These are phyloP conservation scores for Ceratocystis cubensis DNA, from an alignment of 2,329 filamentous ascomycete species.

Conservation along the genomic window DNA sequence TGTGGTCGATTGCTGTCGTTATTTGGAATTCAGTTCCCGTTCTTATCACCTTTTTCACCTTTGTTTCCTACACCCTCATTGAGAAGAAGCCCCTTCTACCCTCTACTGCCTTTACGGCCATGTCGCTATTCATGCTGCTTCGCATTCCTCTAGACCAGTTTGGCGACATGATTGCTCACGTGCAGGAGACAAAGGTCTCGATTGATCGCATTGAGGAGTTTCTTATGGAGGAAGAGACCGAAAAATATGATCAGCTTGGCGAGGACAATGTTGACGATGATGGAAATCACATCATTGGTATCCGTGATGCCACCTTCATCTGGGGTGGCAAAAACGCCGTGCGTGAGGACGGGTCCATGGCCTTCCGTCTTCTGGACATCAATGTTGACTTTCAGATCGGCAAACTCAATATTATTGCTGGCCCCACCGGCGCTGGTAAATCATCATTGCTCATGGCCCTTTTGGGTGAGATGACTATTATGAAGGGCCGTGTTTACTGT, in stretches of 20 bases:
- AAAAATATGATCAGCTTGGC: slow-evolving; percentile 80
- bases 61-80: slow-evolving; percentile 80
- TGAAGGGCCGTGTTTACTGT: slow-evolving; percentile 69
- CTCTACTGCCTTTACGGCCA: slow-evolving; percentile 87
- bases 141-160: slow-evolving; percentile 89
- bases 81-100: slow-evolving; percentile 83
- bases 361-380: slow-evolving; percentile 73
- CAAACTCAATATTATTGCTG: slow-evolving; percentile 82
- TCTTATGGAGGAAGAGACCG: slow-evolving; percentile 82
- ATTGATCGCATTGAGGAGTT: slow-evolving; percentile 95
- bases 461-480: slow-evolving; percentile 84
- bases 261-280: slow-evolving; percentile 55
- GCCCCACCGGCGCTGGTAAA: slow-evolving; percentile 89
- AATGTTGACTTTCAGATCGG: slow-evolving; percentile 73
- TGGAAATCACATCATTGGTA: slow-evolving; percentile 65
- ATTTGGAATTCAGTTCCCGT: slow-evolving; percentile 95
- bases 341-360: slow-evolving; percentile 52
- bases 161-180: slow-evolving; percentile 96
- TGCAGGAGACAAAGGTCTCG: slow-evolving; percentile 94
- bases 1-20: slow-evolving; percentile 85
- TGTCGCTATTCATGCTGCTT: slow-evolving; percentile 89
- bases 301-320: slow-evolving; percentile 71
- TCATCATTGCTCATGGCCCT: slow-evolving; percentile 92
- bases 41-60: slow-evolving; percentile 91
- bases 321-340: slow-evolving; percentile 65